These are phyloP conservation scores for Cytospora schulzeri DNA, from an alignment of 2,329 filamentous ascomycete genomes.

Conservation along the genomic window DNA sequence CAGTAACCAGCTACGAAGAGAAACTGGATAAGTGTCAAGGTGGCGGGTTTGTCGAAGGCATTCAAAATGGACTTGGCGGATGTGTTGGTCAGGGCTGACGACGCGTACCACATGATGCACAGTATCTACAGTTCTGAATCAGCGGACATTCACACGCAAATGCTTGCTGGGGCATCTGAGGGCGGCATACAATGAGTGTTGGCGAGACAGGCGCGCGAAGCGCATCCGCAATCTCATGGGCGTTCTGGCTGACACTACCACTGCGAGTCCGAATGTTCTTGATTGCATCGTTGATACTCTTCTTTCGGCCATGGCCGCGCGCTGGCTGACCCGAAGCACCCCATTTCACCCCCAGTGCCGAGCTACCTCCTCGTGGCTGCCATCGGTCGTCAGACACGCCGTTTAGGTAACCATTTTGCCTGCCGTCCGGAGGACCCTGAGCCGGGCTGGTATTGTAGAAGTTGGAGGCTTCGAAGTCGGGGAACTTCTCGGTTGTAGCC, in stretches of 20 bases:
- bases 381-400: conserved; percentile 54
- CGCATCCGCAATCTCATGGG: conserved; percentile 89
- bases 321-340: conserved; percentile 26
- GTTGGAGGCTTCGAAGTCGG: conserved; percentile 50
- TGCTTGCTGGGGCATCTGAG: background rate
- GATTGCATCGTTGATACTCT: conserved; percentile 88
- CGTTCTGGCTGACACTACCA: conserved; percentile 88
- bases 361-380: conserved; percentile 60
- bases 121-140: conserved; percentile 61
- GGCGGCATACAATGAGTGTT: conserved; percentile 72
- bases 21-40: conserved; percentile 91
- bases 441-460: conserved; percentile 7
- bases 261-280: conserved; percentile 77
- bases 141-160: conserved; percentile 31
- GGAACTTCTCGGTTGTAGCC: conserved; percentile 57
- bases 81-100: conserved; percentile 93
- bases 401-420: conserved; percentile 36
- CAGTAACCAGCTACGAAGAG: conserved; percentile 89
- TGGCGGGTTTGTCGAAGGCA: conserved; percentile 86
- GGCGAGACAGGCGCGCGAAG: conserved; percentile 88
- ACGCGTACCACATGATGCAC: conserved; percentile 91
- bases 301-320: conserved; percentile 69
- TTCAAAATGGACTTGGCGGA: conserved; percentile 97
- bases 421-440: conserved; percentile 20
- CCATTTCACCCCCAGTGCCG: conserved; percentile 38